Evolutionary conservation across 164 flowering plant genomes (phyloP).

Genomic region (Dillenia turbinata): DNA sequence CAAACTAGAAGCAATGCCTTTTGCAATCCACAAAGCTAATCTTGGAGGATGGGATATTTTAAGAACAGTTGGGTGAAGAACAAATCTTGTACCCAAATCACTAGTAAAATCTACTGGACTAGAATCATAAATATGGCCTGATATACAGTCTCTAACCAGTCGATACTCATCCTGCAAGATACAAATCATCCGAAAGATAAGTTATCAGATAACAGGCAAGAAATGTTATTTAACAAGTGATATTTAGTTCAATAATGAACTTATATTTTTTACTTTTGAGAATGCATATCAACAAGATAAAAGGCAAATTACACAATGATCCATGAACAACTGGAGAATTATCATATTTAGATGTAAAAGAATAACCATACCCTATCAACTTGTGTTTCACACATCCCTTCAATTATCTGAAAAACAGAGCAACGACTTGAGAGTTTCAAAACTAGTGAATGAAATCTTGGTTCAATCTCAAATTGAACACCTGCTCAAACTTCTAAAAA

Average conservation of each 20-base stretch:
- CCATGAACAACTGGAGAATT: too few species aligned
- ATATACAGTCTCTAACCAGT: slow-evolving; percentile 62
- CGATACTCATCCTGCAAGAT: slow-evolving; percentile 59
- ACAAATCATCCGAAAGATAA: neutral
- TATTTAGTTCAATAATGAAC: too few species aligned
- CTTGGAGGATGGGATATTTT: slow-evolving; percentile 67
- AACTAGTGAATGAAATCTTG: too few species aligned
- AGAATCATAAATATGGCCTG: slow-evolving; percentile 84
- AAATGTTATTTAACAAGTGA: too few species aligned
- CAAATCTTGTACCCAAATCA: slow-evolving; percentile 66
- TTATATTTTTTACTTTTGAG: too few species aligned
- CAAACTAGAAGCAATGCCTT: slow-evolving; percentile 58
- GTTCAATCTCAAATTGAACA: too few species aligned
- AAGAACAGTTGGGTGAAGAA: slow-evolving; percentile 68
- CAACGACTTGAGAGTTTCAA: neutral
- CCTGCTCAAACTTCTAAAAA: neutral
- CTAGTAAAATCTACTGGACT: slow-evolving; percentile 91
- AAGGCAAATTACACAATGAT: neutral
- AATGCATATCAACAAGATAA: neutral
- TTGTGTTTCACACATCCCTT: slow-evolving; percentile 46
- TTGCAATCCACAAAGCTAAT: slow-evolving; percentile 61
- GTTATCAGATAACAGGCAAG: neutral
- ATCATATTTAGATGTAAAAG: neutral
- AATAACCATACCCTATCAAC: slow-evolving; percentile 38
- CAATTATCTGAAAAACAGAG: slow-evolving; percentile 62